These are phyloP conservation scores for Cytospora schulzeri DNA, from an alignment of 2,329 filamentous ascomycete species.

Conservation along the genomic window DNA sequence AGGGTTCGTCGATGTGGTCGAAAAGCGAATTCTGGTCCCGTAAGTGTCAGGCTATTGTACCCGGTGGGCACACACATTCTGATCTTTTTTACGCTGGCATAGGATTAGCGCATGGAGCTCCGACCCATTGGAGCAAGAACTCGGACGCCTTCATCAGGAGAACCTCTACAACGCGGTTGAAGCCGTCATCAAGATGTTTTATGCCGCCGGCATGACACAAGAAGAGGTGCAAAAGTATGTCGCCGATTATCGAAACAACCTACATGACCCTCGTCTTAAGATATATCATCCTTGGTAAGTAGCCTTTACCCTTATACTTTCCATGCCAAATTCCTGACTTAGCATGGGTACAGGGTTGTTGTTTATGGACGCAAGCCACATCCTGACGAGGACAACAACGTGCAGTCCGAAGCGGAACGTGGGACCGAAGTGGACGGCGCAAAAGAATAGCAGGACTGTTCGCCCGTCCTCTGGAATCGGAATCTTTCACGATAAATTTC, in stretches of 20 bases:
- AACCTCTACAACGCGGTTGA: background rate
- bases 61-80: background rate
- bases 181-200: background rate
- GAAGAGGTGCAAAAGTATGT: background rate
- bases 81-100: background rate
- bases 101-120: background rate
- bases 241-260: background rate
- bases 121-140: background rate
- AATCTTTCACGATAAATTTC: background rate
- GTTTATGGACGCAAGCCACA: background rate
- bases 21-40: constrained; percentile 34
- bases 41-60: background rate
- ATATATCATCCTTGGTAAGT: background rate
- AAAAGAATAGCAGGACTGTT: background rate
- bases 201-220: background rate
- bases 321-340: background rate
- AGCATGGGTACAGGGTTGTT: background rate
- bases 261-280: background rate
- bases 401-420: background rate
- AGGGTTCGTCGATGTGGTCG: constrained; percentile 58
- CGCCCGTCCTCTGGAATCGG: background rate
- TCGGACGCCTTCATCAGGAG: background rate
- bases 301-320: background rate
- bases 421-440: background rate
- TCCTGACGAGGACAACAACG: background rate